Conservation (phyloP, 23 red algal species). For the Gracilaria gracilis region DNA sequence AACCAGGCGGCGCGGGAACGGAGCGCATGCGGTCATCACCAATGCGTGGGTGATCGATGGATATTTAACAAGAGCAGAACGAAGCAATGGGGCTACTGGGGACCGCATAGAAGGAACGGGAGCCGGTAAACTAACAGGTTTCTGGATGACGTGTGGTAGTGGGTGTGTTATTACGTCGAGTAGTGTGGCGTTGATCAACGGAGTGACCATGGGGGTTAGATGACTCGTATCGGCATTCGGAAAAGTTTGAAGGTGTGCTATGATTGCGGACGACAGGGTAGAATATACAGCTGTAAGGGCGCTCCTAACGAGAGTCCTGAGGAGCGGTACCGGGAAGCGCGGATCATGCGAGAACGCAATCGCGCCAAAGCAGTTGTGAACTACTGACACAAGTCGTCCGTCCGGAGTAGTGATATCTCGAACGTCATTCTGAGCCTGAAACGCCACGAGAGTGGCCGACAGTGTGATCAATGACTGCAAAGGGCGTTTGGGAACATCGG, state of each 20-base stretch:
- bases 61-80: conserved; percentile 13
- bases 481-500: background rate
- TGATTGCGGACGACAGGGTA: conserved; percentile 46
- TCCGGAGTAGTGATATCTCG: background rate
- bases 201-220: conserved; percentile 21
- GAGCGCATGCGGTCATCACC: conserved; percentile 58
- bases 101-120: conserved; percentile 28
- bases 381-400: background rate
- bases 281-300: conserved; percentile 25
- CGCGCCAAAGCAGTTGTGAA: conserved; percentile 35
- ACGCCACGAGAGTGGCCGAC: conserved; percentile 47
- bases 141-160: conserved; percentile 43
- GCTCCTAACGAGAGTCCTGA: conserved; percentile 38
- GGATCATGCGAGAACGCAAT: conserved; percentile 23
- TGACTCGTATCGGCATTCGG: conserved; percentile 33
- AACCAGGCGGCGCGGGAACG: conserved; percentile 56
- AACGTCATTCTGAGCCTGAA: conserved; percentile 6
- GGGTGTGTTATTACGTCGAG: conserved; percentile 58
- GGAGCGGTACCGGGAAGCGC: conserved; percentile 31
- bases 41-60: conserved; percentile 34
- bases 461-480: conserved; percentile 33
- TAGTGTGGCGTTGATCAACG: conserved; percentile 5
- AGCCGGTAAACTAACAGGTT: conserved; percentile 35
- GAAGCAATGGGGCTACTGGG: conserved; percentile 22
- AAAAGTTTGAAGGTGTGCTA: background rate